phyloP scores from a whole-genome alignment of 2,329 filamentous ascomycete species.

The Ambrosiella cleistominuta region DNA sequence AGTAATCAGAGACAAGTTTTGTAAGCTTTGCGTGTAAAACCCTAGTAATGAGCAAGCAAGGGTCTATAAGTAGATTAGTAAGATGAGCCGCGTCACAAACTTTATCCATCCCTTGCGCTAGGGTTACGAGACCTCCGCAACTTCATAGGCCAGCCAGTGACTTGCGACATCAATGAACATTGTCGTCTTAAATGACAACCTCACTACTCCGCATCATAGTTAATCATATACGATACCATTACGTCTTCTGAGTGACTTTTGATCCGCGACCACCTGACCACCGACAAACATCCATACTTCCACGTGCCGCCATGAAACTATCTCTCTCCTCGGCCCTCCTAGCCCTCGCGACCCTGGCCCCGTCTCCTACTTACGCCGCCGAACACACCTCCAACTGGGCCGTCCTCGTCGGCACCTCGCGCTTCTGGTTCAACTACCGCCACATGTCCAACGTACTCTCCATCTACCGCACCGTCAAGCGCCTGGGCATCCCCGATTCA shows the following conservation, averaged over 20 bases:
- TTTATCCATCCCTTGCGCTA: no score
- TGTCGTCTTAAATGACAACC: not conserved
- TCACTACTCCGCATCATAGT: not conserved
- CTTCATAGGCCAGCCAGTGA: not conserved
- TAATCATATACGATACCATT: not conserved
- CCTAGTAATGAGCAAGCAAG: no score
- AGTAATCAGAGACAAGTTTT: no score
- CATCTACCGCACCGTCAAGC: constrained; percentile 94
- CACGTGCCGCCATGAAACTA: constrained; percentile 22
- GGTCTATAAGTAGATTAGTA: no score
- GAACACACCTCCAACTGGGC: constrained; percentile 98
- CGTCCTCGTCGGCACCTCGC: constrained; percentile 92
- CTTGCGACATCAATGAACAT: not conserved
- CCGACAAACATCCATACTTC: not conserved
- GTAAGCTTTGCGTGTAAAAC: no score
- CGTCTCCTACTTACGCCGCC: constrained; percentile 26
- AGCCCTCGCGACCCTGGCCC: constrained; percentile 25
- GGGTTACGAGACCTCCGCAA: no score
- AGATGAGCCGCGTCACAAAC: no score
- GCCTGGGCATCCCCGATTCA: constrained; percentile 89
- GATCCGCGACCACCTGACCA: not conserved
- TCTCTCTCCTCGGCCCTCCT: constrained; percentile 27
- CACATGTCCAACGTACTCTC: constrained; percentile 96
- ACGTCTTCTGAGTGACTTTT: no score
- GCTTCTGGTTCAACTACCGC: constrained; percentile 99